These are phyloP conservation scores for Odonthalia washingtoniensis DNA, from an alignment of 31 red algal genomes.

Conservation along the genomic window DNA sequence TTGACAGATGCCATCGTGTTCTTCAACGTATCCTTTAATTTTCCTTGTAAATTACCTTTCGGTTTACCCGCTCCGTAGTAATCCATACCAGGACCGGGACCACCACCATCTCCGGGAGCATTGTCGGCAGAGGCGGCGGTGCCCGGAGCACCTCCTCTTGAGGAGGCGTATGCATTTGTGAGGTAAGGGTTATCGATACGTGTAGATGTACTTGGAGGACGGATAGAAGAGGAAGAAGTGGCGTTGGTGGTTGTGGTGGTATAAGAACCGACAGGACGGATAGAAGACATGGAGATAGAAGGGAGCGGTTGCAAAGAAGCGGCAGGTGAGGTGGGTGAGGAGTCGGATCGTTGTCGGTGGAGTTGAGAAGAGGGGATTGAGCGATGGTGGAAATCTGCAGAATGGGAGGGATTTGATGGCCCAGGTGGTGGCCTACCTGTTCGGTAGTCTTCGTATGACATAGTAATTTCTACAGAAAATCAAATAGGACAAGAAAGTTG, in stretches of 20 bases:
- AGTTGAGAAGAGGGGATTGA: conserved; percentile 24
- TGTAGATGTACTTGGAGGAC: conserved; percentile 2
- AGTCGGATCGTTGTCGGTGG: too few species aligned
- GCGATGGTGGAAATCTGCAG: neutral
- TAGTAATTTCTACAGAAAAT: neutral
- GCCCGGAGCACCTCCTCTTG: conserved; percentile 5
- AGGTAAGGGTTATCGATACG: conserved; percentile 73
- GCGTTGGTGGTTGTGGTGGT: conserved; percentile 24
- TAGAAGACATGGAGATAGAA: conserved; percentile 14
- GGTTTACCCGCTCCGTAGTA: conserved; percentile 18
- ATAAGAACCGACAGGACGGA: conserved; percentile 10
- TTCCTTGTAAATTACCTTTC: conserved; percentile 67
- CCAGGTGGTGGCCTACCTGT: conserved; percentile 48
- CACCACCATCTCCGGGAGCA: conserved; percentile 38
- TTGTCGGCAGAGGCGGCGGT: conserved; percentile 12
- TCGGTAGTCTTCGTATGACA: conserved; percentile 83
- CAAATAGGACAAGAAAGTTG: neutral
- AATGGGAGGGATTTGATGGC: conserved; percentile 2
- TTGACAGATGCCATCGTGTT: conserved; percentile 83
- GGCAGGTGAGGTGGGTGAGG: conserved; percentile 43
- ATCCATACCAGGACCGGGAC: neutral
- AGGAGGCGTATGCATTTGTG: conserved; percentile 71
- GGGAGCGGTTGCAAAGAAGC: conserved; percentile 31
- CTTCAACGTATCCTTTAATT: conserved; percentile 74
- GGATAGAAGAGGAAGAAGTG: neutral